Evolutionary conservation across 306 rosid species (phyloP).

Genomic region (Vigna radiata): DNA sequence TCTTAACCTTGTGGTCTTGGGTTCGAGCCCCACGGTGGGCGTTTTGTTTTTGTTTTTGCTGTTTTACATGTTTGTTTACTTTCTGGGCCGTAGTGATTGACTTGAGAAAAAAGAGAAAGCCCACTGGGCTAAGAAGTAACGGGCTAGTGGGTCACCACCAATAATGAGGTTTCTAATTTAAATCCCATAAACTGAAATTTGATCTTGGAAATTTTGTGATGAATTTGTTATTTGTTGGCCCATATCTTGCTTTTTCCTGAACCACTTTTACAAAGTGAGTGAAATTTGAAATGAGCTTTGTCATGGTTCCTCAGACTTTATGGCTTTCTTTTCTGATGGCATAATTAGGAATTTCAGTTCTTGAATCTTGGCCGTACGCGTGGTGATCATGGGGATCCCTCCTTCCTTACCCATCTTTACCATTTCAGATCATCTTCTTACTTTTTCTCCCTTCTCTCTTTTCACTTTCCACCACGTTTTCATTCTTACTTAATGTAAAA

Average conservation of each 20-base stretch:
- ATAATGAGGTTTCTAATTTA: not conserved
- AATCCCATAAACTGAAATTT: not conserved
- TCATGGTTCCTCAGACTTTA: constrained; percentile 41
- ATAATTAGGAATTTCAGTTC: constrained; percentile 39
- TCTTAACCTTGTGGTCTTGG: no score
- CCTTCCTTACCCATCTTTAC: no score
- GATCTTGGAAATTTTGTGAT: not conserved
- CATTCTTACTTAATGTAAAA: no score
- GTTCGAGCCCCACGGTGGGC: no score
- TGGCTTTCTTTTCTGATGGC: constrained; percentile 38
- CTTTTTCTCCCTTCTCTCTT: no score
- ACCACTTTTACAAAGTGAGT: constrained; percentile 41
- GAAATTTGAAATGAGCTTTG: constrained; percentile 44
- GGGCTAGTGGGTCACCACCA: not conserved
- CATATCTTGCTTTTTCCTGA: constrained; percentile 18
- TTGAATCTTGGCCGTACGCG: not conserved
- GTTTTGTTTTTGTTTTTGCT: no score
- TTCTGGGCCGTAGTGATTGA: no score
- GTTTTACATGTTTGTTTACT: no score
- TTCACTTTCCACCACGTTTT: no score
- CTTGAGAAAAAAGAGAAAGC: no score
- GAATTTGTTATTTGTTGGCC: not conserved
- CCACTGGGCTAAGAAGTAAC: no score
- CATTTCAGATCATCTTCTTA: no score
- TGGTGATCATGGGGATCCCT: not conserved